These are phyloP conservation scores for Rubroboletus pulcherrimus DNA, from an alignment of 768 basidiomycete species.

Conservation along the genomic window DNA sequence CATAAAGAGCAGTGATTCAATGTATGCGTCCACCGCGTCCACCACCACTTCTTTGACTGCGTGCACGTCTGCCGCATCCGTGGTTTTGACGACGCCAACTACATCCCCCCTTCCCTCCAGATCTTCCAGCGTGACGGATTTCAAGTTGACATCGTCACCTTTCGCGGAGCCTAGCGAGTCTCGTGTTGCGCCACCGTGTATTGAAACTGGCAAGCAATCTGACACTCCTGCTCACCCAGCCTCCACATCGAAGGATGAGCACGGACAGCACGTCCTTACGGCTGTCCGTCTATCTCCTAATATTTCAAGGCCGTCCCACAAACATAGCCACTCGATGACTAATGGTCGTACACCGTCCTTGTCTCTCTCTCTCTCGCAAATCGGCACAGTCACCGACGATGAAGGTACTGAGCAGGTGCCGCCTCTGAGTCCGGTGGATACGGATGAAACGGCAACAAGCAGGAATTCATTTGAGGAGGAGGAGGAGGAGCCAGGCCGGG, in stretches of 20 bases:
- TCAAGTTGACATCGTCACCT: slow-evolving; percentile 11
- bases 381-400: slow-evolving; percentile 3
- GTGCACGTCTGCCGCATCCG: slow-evolving; percentile 19
- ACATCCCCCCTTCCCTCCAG: slow-evolving; percentile 21
- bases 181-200: not conserved
- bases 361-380: slow-evolving; percentile 6
- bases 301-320: slow-evolving; percentile 4
- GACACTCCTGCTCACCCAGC: not conserved
- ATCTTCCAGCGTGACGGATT: slow-evolving; percentile 18
- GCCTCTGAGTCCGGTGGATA: slow-evolving; percentile 8
- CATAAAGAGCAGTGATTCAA: slow-evolving; percentile 21
- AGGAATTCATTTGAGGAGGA: slow-evolving; percentile 12
- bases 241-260: slow-evolving; percentile 13
- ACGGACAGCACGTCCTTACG: slow-evolving; percentile 19
- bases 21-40: slow-evolving; percentile 21
- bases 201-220: not conserved
- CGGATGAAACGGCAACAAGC: slow-evolving; percentile 6
- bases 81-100: slow-evolving; percentile 14
- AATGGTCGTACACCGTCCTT: not conserved
- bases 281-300: slow-evolving; percentile 26
- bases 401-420: not conserved
- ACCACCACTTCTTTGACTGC: slow-evolving; percentile 23
- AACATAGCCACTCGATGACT: not conserved
- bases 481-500: slow-evolving; percentile 6
- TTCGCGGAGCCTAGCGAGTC: not conserved